Conservation (phyloP, 768 basidiomycete species). For the Coprinopsis sp. region DNA sequence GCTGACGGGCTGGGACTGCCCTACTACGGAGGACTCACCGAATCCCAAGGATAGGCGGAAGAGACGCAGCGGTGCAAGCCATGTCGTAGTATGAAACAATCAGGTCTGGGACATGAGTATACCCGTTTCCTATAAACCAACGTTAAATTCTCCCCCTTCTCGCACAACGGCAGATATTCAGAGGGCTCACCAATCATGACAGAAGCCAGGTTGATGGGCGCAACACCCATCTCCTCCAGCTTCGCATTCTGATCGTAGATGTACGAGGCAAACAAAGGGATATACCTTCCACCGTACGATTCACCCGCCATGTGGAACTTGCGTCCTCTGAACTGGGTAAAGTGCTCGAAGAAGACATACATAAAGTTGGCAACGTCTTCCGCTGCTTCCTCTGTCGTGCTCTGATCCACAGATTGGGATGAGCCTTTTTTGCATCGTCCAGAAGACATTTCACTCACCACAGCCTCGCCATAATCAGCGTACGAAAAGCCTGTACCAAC, state of each 20-base stretch:
- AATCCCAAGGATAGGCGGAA: slow-evolving; percentile 43
- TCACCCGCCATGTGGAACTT: slow-evolving; percentile 67
- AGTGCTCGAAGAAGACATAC: slow-evolving; percentile 70
- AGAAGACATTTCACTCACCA: slow-evolving; percentile 32
- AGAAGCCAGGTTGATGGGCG: slow-evolving; percentile 60
- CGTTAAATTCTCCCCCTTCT: not conserved
- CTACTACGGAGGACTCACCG: slow-evolving; percentile 34
- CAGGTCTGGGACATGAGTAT: slow-evolving; percentile 51
- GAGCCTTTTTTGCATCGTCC: not conserved
- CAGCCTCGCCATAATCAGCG: slow-evolving; percentile 57
- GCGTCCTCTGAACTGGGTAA: slow-evolving; percentile 64
- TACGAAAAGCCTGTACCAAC: slow-evolving; percentile 60
- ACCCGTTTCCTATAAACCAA: slow-evolving; percentile 49
- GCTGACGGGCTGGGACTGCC: slow-evolving; percentile 21
- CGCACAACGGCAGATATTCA: not conserved
- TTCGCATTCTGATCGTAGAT: slow-evolving; percentile 68
- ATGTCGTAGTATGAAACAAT: slow-evolving; percentile 41
- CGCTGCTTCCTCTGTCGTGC: slow-evolving; percentile 63
- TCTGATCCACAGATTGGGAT: slow-evolving; percentile 35
- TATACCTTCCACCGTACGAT: slow-evolving; percentile 72
- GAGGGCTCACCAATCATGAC: slow-evolving; percentile 59
- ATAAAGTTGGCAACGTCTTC: slow-evolving; percentile 69
- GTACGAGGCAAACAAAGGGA: slow-evolving; percentile 71
- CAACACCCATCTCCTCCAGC: slow-evolving; percentile 48
- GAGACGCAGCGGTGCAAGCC: slow-evolving; percentile 48